These are phyloP conservation scores for Pythium grandisporangium DNA, from an alignment of 352 stramenopile species.

Conservation along the genomic window DNA sequence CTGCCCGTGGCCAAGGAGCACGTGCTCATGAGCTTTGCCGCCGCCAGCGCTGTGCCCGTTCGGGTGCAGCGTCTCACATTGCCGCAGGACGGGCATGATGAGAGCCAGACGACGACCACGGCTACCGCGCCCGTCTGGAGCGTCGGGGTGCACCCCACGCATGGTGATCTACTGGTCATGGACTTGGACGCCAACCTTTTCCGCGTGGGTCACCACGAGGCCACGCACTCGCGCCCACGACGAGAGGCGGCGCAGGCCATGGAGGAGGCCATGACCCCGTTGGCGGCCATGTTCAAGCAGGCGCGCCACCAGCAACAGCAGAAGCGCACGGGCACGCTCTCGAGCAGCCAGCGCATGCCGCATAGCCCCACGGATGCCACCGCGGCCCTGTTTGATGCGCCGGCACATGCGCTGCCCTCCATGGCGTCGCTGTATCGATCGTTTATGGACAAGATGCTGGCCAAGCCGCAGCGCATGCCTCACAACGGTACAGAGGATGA, in stretches of 20 bases:
- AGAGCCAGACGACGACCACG: too few species aligned
- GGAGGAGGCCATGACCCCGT: conserved; percentile 25
- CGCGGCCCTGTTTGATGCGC: conserved; percentile 63
- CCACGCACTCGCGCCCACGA: conserved; percentile 26
- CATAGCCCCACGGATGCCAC: conserved; percentile 10
- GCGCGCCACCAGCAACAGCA: conserved; percentile 9
- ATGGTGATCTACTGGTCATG: conserved; percentile 48
- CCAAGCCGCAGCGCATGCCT: conserved; percentile 27
- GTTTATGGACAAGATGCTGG: conserved; percentile 85
- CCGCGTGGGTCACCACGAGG: conserved; percentile 37
- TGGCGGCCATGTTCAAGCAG: conserved; percentile 21
- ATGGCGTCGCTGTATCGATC: conserved; percentile 77
- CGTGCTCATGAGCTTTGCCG: conserved; percentile 39
- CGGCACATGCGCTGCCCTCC: conserved; percentile 72
- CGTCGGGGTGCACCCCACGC: conserved; percentile 43
- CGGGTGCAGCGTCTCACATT: conserved; percentile 21
- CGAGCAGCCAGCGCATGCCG: conserved; percentile 5
- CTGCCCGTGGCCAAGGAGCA: conserved; percentile 24
- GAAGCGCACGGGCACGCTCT: conserved; percentile 5
- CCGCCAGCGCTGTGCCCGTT: conserved; percentile 34
- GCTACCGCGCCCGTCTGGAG: conserved; percentile 30
- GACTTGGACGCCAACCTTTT: conserved; percentile 48
- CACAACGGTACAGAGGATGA: conserved; percentile 1
- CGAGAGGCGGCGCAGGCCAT: conserved; percentile 13
- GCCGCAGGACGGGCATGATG: conserved; percentile 25